Conservation (phyloP, 129 eudicot species). For the Artemisia argyi region DNA sequence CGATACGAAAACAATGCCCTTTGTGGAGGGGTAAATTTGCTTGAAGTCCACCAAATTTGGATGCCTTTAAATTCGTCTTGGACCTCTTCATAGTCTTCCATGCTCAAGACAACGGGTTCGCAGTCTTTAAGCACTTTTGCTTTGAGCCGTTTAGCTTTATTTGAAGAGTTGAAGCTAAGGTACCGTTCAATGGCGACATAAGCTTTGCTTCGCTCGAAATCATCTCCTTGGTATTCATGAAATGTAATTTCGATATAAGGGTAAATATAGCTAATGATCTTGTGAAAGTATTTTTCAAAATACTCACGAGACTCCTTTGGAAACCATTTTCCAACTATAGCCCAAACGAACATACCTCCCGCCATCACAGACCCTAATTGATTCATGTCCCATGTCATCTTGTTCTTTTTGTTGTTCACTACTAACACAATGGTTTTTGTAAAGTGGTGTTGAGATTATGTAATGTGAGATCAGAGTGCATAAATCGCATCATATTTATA, state of each 20-base stretch:
- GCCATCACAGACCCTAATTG: constrained; percentile 45
- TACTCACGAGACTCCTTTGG: constrained; percentile 31
- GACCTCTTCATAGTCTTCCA: constrained; percentile 58
- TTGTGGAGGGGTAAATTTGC: background rate
- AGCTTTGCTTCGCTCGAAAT: constrained; percentile 43
- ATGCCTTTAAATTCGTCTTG: constrained; percentile 44
- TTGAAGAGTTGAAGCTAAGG: constrained; percentile 35
- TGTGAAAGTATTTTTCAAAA: constrained; percentile 28
- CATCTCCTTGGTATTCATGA: constrained; percentile 39
- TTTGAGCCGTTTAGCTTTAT: constrained; percentile 40
- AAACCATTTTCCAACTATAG: constrained; percentile 43
- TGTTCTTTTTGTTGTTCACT: constrained; percentile 13
- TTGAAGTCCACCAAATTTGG: constrained; percentile 47
- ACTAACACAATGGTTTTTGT: background rate
- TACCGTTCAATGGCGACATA: constrained; percentile 47
- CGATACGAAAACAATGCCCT: constrained; percentile 29
- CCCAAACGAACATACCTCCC: constrained; percentile 41
- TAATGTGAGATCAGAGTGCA: background rate
- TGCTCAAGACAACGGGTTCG: constrained; percentile 41
- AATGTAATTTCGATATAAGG: constrained; percentile 55
- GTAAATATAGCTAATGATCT: constrained; percentile 22
- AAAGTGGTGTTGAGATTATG: background rate
- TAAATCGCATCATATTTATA: background rate
- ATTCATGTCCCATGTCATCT: constrained; percentile 10
- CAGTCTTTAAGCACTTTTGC: constrained; percentile 41